Percentiles rank a stretch among this genome's conserved stretches.
phyloP scores from a whole-genome alignment of 306 rosid species.

The Citrullus mucosospermus region DNA sequence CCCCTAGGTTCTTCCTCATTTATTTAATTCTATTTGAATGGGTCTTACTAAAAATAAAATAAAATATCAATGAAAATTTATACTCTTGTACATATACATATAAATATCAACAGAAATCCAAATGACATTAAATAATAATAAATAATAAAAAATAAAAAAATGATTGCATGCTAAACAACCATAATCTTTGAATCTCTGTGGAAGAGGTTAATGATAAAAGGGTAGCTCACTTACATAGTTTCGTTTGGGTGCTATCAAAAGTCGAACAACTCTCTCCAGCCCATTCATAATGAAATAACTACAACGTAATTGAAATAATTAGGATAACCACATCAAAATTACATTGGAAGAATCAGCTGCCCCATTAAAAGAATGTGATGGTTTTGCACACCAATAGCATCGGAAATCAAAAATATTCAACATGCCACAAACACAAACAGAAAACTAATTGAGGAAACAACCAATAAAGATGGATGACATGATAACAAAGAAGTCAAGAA shows the following conservation, averaged over 20 bases:
- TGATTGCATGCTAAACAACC: slow-evolving; percentile 4
- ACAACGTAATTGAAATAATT: slow-evolving; percentile 14
- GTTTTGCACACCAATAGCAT: neutral
- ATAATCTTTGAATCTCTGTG: neutral
- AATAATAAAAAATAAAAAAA: neutral
- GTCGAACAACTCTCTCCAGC: slow-evolving; percentile 82
- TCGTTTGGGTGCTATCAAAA: slow-evolving; percentile 67
- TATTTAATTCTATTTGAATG: neutral
- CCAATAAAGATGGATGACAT: neutral
- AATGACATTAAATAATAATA: neutral
- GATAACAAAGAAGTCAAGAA: neutral
- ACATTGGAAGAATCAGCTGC: neutral
- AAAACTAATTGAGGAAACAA: neutral
- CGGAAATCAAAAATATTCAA: neutral
- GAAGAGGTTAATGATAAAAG: neutral
- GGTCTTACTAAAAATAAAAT: neutral
- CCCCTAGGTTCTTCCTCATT: neutral
- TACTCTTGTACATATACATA: neutral
- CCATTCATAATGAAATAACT: slow-evolving; percentile 90
- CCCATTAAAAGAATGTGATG: neutral
- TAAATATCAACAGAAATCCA: neutral
- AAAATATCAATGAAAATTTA: neutral
- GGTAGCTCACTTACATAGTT: slow-evolving; percentile 57
- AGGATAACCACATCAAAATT: neutral
- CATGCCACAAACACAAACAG: neutral